phyloP scores from a whole-genome alignment of 495 filamentous ascomycete genomes.

The Neurospora discreta region DNA sequence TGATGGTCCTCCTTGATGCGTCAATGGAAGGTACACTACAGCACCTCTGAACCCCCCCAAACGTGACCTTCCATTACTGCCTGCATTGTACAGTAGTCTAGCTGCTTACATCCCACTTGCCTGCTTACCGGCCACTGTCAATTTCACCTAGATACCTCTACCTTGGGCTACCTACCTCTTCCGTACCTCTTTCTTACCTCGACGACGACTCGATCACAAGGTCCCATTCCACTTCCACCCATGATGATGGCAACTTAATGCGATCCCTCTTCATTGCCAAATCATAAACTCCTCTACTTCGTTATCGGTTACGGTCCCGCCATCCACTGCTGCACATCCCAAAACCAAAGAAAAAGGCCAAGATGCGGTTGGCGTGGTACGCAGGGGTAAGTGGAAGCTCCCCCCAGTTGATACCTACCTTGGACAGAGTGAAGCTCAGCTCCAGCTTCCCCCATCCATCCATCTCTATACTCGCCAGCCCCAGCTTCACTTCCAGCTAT shows the following conservation, averaged over 20 bases:
- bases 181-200: not conserved
- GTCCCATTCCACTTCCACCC: not conserved
- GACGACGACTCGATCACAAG: not conserved
- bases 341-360: slow-evolving; percentile 3
- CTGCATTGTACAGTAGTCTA: not conserved
- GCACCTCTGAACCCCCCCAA: not conserved
- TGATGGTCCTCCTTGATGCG: not conserved
- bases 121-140: not conserved
- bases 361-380: slow-evolving; percentile 46
- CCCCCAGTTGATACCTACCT: not conserved
- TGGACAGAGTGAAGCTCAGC: not conserved
- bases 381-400: slow-evolving; percentile 37
- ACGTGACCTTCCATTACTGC: not conserved
- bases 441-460: not conserved
- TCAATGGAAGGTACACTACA: too few relatives aligned
- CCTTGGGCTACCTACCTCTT: too few relatives aligned
- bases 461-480: not conserved
- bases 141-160: not conserved
- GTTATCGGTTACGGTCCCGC: not conserved
- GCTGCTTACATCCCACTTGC: not conserved
- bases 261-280: not conserved
- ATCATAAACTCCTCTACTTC: not conserved
- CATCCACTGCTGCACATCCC: not conserved
- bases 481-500: not conserved
- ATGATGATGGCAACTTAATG: not conserved